phyloP scores from a whole-genome alignment of 2,329 filamentous ascomycete species.

The Trichoderma arundinaceum region DNA sequence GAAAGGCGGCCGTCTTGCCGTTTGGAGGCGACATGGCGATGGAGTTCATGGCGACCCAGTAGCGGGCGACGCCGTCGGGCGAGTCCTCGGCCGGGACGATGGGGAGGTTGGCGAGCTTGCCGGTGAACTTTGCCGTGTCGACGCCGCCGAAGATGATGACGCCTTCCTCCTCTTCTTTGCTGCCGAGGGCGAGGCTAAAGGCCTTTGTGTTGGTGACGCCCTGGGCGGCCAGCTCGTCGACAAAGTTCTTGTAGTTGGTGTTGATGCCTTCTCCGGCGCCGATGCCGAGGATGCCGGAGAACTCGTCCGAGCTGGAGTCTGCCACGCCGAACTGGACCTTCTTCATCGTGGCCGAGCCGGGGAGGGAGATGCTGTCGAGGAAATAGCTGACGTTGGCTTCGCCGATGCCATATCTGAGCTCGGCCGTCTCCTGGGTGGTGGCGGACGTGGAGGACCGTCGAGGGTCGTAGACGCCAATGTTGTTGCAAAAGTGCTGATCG shows the following conservation, averaged over 20 bases:
- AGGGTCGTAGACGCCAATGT: slow-evolving; percentile 53
- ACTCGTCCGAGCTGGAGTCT: slow-evolving; percentile 54
- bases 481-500: slow-evolving; percentile 54
- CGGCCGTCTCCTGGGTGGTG: slow-evolving; percentile 45
- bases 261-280: slow-evolving; percentile 64
- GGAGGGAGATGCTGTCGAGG: slow-evolving; percentile 52
- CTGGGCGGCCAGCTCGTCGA: slow-evolving; percentile 57
- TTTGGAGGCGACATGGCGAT: slow-evolving; percentile 50
- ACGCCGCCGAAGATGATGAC: slow-evolving; percentile 71
- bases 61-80: slow-evolving; percentile 59
- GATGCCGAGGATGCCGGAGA: slow-evolving; percentile 72
- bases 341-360: slow-evolving; percentile 48
- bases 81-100: slow-evolving; percentile 63
- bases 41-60: slow-evolving; percentile 58
- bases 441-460: slow-evolving; percentile 49
- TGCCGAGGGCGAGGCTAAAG: slow-evolving; percentile 70
- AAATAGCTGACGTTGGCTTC: slow-evolving; percentile 58
- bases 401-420: slow-evolving; percentile 58
- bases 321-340: slow-evolving; percentile 71
- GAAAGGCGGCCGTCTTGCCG: slow-evolving; percentile 39
- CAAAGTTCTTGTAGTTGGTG: slow-evolving; percentile 56
- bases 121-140: slow-evolving; percentile 67
- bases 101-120: slow-evolving; percentile 63
- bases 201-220: slow-evolving; percentile 64
- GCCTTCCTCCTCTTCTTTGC: slow-evolving; percentile 64